Evolutionary conservation across 108 stramenopile genomes (phyloP), one percentile per base, ranked within the genome.

Genomic region (Chaetoceros tenuissimus): DNA sequence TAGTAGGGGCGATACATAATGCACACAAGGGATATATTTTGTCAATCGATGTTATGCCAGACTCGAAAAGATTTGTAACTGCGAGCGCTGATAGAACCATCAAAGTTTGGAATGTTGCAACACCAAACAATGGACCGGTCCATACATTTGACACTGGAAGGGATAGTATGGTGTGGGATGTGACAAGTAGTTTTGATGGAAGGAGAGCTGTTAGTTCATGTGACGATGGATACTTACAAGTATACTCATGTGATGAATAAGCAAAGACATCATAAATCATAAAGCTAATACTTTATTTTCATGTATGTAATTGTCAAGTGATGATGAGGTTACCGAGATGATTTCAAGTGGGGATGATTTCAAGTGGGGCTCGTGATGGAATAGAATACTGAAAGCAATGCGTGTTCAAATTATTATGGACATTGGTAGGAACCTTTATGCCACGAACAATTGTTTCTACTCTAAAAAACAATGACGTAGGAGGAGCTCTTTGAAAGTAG

Each of bases 11-110:
- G 13, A 40, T 74, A 0, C 62, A 56, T 28, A 23, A 57, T 46
- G 74, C 81, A 27, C 77, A 78, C 46, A 31, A 21, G 8, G 69
- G 67, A 48, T 81, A 66, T 74, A 73, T 80, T 23, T 48, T 74
- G 13, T 43, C 24, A 22, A 29, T 64, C 19, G 50, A 47, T 20
- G 47, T 44, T 0, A 24, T 74, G 21, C 20, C 26, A 0, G 72
- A 80, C 53, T 58, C 60, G 10, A 55, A 71, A 18, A 61, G 73
- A 23, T 74, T 79, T 59, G 51, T 70, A 2, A 71, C 78, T 0
- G 48, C 51, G 25, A 65, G 72, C 1, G 70, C 70, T 1, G 78
- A 80, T 51, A 48, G 51, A 21, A 53, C 60, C 24, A 27, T 80
- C 2, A 60, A 63, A 24, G 72, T 79, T 1, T 74, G 78, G 78